Evolutionary conservation across 495 filamentous ascomycete species (phyloP).

Genomic region (Hypoxylon lienhwacheense): DNA sequence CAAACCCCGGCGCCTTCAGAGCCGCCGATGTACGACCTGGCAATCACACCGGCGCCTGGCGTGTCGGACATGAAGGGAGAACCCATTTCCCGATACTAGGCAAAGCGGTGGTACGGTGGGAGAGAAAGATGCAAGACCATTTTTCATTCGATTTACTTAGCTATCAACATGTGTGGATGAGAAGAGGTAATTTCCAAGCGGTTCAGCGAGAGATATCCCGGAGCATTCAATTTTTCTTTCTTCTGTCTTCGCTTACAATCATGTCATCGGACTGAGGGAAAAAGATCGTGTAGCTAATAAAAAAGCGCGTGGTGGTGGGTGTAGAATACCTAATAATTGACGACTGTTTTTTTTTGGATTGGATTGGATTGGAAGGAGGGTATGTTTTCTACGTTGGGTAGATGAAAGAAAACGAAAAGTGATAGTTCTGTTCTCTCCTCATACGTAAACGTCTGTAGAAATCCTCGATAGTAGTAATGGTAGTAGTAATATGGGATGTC

Average conservation of each 20-base stretch:
- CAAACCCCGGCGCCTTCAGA: constrained; percentile 15
- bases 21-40: constrained; percentile 17
- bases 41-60: neutral
- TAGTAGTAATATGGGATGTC: constrained; percentile 14
- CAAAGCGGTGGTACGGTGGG: neutral
- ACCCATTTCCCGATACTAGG: constrained; percentile 20
- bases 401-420: constrained; percentile 13
- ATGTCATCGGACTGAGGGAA: neutral
- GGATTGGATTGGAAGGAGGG: neutral
- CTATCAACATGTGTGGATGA: too few species aligned
- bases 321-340: constrained; percentile 2
- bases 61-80: constrained; percentile 17
- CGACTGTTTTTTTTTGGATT: constrained; percentile 8
- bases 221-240: neutral
- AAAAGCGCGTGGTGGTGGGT: too few species aligned
- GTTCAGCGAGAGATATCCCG: constrained; percentile 8
- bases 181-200: neutral
- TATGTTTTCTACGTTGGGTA: constrained; percentile 22
- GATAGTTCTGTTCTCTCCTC: constrained; percentile 28
- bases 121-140: neutral
- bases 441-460: constrained; percentile 17
- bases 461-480: constrained; percentile 7
- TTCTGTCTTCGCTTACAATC: neutral
- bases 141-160: too few species aligned
- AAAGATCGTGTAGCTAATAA: too few species aligned